phyloP scores from a whole-genome alignment of 257 asterid genomes.

The Jaltomata sinuosa region DNA sequence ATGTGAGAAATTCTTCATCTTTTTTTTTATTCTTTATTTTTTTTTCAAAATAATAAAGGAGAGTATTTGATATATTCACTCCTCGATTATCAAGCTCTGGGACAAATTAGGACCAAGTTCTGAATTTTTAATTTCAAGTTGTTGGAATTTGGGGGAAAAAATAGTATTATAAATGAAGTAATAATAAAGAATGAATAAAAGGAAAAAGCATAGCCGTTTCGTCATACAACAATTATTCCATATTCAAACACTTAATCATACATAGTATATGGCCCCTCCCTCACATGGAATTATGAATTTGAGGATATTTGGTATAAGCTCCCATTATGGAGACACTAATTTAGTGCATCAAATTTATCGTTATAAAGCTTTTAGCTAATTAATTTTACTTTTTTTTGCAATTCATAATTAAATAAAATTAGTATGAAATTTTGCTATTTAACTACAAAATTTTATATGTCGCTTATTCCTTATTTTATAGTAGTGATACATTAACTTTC shows the following conservation, averaged over 20 bases:
- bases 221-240: not conserved
- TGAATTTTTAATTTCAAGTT: not conserved
- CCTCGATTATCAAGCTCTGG: not conserved
- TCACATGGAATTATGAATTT: slow-evolving; percentile 1
- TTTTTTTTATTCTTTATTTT: too few relatives aligned
- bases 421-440: too few relatives aligned
- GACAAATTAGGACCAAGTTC: not conserved
- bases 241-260: not conserved
- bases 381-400: too few relatives aligned
- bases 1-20: too few relatives aligned
- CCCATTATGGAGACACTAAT: slow-evolving; percentile 5
- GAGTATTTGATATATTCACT: not conserved
- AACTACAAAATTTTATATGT: too few relatives aligned
- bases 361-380: too few relatives aligned
- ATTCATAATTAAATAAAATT: too few relatives aligned
- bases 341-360: not conserved
- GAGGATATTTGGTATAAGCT: not conserved
- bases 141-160: not conserved
- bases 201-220: not conserved
- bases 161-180: not conserved
- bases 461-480: too few relatives aligned
- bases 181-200: not conserved
- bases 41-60: not conserved
- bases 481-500: too few relatives aligned
- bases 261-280: not conserved